A percentile compares a stretch with the other conserved stretches of the same genome.
These are phyloP conservation scores for Leccinellum rugosiceps DNA, from an alignment of 768 basidiomycete species.

Conservation along the genomic window DNA sequence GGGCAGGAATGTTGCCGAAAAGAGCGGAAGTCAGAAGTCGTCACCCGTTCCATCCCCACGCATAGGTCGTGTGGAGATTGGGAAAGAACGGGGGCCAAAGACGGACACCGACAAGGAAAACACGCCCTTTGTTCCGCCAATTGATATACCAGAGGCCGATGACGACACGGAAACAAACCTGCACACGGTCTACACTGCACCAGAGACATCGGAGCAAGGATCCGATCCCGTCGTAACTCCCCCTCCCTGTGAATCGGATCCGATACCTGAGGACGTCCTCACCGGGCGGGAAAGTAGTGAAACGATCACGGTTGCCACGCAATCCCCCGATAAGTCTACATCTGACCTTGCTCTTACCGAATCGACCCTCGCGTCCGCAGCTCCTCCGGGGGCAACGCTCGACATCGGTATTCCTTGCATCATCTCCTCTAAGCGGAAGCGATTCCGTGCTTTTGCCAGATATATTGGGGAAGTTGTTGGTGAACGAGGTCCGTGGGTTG, in stretches of 20 bases:
- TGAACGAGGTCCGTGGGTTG: constrained; percentile 83
- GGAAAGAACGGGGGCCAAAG: constrained; percentile 38
- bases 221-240: constrained; percentile 8
- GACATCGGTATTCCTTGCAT: constrained; percentile 91
- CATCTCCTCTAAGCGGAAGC: constrained; percentile 75
- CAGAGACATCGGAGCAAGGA: constrained; percentile 9
- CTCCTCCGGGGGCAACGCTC: constrained; percentile 58
- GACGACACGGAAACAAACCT: constrained; percentile 34
- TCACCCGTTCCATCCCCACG: constrained; percentile 17
- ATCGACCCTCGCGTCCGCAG: constrained; percentile 22
- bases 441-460: constrained; percentile 82
- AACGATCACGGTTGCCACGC: constrained; percentile 24
- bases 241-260: constrained; percentile 15
- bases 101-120: constrained; percentile 19
- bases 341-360: constrained; percentile 20
- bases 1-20: constrained; percentile 13
- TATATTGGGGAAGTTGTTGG: constrained; percentile 88
- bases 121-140: constrained; percentile 16
- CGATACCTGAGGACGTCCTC: constrained; percentile 14
- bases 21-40: constrained; percentile 13
- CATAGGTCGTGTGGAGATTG: constrained; percentile 17
- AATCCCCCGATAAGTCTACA: constrained; percentile 18
- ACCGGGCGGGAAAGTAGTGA: constrained; percentile 26
- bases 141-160: constrained; percentile 35
- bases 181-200: constrained; percentile 21